Conservation (phyloP, 176 grass and related monocot species). For the bread wheat (Triticum aestivum) region IWGSC_CS_RefSeq_v2.1 NC_057798.1:623534507-623535006, state of each 20-base stretch:
- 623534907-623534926: conserved; percentile 26
- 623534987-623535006: conserved; percentile 27
- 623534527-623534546: conserved; percentile 38
- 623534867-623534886: conserved; percentile 11
- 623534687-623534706: conserved; percentile 82
- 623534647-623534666: conserved; percentile 3
- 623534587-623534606: not conserved
- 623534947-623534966: conserved; percentile 17
- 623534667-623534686: conserved; percentile 46
- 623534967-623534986: conserved; percentile 39
- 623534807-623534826: conserved; percentile 48
- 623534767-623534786: not conserved
- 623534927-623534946: conserved; percentile 26
- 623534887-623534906: not conserved
- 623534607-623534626: not conserved
- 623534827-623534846: conserved; percentile 48
- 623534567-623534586: conserved; percentile 51
- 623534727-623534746: conserved; percentile 84
- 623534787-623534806: conserved; percentile 57
- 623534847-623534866: not conserved
- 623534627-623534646: not conserved
- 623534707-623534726: conserved; percentile 48
- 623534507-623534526: conserved; percentile 50
- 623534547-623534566: conserved; percentile 66
- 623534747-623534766: conserved; percentile 81